Evolutionary conservation across 2,329 filamentous ascomycete species (phyloP).

Genomic region (Lasiodiplodia sp.): DNA sequence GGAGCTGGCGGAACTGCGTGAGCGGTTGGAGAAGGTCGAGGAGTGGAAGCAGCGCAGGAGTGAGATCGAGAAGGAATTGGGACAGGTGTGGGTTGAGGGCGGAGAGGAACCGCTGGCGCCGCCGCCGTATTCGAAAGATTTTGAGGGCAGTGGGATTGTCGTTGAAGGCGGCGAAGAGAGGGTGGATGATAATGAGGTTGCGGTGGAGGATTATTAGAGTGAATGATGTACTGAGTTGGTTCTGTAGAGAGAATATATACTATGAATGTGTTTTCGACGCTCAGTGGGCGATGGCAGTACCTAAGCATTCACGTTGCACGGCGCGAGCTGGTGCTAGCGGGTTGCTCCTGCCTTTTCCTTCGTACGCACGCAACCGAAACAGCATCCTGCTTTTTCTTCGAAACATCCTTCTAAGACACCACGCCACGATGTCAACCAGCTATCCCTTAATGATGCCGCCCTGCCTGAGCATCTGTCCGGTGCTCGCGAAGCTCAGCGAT

Average conservation of each 20-base stretch:
- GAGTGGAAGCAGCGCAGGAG: constrained; percentile 79
- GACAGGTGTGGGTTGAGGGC: constrained; percentile 65
- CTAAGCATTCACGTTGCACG: too few relatives aligned
- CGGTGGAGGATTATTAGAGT: constrained; percentile 6
- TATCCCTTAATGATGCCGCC: too few relatives aligned
- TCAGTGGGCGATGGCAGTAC: too few relatives aligned
- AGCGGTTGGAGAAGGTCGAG: constrained; percentile 81
- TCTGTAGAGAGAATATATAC: neutral
- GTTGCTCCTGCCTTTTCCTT: too few relatives aligned
- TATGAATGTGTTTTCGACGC: neutral
- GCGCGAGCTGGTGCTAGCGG: too few relatives aligned
- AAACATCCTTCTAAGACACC: too few relatives aligned
- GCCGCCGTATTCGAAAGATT: constrained; percentile 44
- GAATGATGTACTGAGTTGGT: neutral
- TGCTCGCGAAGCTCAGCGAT: too few relatives aligned
- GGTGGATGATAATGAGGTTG: constrained; percentile 15
- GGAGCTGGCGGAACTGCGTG: constrained; percentile 83
- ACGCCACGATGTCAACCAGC: too few relatives aligned
- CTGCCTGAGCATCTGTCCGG: too few relatives aligned
- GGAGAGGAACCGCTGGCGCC: constrained; percentile 47
- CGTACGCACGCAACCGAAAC: too few relatives aligned
- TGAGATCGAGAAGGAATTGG: constrained; percentile 85
- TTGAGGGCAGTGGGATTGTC: constrained; percentile 2
- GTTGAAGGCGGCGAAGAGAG: constrained; percentile 14
- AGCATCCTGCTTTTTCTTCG: too few relatives aligned